These are phyloP conservation scores for Rhizomucor pusillus DNA, from an alignment of 371 early-diverging fungal genomes.

Conservation along the genomic window DNA sequence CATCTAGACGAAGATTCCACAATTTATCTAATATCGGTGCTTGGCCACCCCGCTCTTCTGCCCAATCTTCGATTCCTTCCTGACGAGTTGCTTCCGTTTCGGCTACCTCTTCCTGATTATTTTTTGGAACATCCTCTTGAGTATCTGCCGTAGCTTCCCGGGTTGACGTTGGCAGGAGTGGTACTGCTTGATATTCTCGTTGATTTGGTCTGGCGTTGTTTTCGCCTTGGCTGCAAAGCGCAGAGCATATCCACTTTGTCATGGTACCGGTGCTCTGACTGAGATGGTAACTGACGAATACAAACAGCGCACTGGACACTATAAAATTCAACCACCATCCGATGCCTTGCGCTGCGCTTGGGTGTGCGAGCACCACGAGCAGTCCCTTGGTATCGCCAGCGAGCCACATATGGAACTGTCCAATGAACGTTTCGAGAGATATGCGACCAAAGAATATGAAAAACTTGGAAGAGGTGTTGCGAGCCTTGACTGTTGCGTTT, in stretches of 20 bases:
- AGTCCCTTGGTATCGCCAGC: constrained; percentile 73
- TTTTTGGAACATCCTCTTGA: not conserved
- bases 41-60: not conserved
- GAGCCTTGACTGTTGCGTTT: constrained; percentile 53
- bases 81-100: not conserved
- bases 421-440: constrained; percentile 75
- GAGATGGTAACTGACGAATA: constrained; percentile 51
- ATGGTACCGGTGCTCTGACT: constrained; percentile 53
- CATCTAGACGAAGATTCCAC: not conserved
- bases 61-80: not conserved
- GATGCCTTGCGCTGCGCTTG: constrained; percentile 27
- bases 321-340: constrained; percentile 61
- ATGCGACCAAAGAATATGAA: constrained; percentile 62
- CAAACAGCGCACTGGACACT: constrained; percentile 52
- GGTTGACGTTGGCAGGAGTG: not conserved
- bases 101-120: not conserved
- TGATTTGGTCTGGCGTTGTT: not conserved
- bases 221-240: not conserved
- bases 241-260: constrained; percentile 31
- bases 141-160: not conserved
- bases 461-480: constrained; percentile 52
- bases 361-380: constrained; percentile 38
- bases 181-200: not conserved
- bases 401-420: constrained; percentile 79
- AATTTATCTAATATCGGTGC: not conserved